phyloP scores from a whole-genome alignment of 345 rosid species.

The Gossypium mustelinum region DNA sequence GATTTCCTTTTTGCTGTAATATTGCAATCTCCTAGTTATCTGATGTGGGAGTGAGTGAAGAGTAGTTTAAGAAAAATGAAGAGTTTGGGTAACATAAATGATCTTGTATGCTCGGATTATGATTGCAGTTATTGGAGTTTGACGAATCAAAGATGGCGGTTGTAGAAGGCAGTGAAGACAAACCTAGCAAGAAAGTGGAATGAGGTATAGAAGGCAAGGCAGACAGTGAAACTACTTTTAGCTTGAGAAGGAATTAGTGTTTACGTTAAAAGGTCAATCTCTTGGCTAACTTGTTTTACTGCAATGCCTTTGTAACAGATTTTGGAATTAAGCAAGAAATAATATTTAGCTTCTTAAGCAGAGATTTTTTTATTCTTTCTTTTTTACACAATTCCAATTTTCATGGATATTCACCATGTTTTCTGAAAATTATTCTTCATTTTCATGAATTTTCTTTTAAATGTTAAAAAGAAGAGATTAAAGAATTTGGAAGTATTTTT shows the following conservation, averaged over 20 bases:
- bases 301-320: constrained; percentile 33
- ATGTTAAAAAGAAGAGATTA: no score
- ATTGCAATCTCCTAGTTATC: no score
- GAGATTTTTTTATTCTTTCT: background rate
- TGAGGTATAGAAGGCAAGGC: constrained; percentile 10
- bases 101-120: background rate
- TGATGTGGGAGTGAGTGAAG: no score
- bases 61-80: background rate
- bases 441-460: background rate
- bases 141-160: constrained; percentile 53
- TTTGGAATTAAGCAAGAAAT: constrained; percentile 34
- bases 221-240: background rate
- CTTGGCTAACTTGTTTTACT: constrained; percentile 29
- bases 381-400: background rate
- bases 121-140: constrained; percentile 75
- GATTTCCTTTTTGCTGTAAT: background rate
- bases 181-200: constrained; percentile 44
- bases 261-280: constrained; percentile 10
- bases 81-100: background rate
- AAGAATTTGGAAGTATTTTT: no score
- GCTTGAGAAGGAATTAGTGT: background rate
- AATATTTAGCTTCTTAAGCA: constrained; percentile 16
- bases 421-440: background rate
- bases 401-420: background rate
- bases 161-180: constrained; percentile 28